A percentile compares a stretch with the other conserved stretches of the same genome.
Evolutionary conservation across 805 yeast species (phyloP).

Genomic region (Pichia insulana): DNA sequence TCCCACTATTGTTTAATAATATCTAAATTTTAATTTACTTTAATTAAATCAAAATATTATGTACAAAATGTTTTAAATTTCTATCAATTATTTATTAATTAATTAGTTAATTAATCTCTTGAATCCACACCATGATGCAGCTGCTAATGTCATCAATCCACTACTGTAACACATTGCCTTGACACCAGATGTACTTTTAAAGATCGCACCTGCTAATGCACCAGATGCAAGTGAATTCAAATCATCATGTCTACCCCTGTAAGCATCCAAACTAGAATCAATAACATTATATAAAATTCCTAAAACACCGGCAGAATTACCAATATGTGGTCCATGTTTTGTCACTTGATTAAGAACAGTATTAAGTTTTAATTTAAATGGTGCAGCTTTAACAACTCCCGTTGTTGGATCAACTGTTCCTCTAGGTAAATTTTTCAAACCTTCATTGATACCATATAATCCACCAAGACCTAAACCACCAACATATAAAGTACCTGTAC

Average conservation of each 20-base stretch:
- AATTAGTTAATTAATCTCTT: conserved; percentile 34
- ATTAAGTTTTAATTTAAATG: conserved; percentile 77
- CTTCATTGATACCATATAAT: conserved; percentile 78
- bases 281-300: conserved; percentile 83
- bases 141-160: conserved; percentile 78
- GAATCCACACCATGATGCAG: conserved; percentile 86
- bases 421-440: conserved; percentile 62
- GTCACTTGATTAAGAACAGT: conserved; percentile 88
- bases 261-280: conserved; percentile 67
- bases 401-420: conserved; percentile 56
- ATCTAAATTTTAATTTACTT: conserved; percentile 16
- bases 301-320: conserved; percentile 90
- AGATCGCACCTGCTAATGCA: conserved; percentile 84
- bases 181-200: conserved; percentile 75
- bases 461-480: conserved; percentile 88
- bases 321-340: conserved; percentile 91
- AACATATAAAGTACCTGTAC: conserved; percentile 90
- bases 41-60: not conserved
- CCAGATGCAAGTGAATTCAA: conserved; percentile 81
- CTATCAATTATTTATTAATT: not conserved
- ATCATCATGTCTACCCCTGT: conserved; percentile 87
- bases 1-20: conserved; percentile 47
- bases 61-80: not conserved
- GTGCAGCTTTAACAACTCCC: conserved; percentile 41
- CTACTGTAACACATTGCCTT: conserved; percentile 85